Evolutionary conservation across 2,329 filamentous ascomycete genomes (phyloP), one percentile per base, ranked within the genome.

Genomic region (Amylocarpus encephaloides): DNA sequence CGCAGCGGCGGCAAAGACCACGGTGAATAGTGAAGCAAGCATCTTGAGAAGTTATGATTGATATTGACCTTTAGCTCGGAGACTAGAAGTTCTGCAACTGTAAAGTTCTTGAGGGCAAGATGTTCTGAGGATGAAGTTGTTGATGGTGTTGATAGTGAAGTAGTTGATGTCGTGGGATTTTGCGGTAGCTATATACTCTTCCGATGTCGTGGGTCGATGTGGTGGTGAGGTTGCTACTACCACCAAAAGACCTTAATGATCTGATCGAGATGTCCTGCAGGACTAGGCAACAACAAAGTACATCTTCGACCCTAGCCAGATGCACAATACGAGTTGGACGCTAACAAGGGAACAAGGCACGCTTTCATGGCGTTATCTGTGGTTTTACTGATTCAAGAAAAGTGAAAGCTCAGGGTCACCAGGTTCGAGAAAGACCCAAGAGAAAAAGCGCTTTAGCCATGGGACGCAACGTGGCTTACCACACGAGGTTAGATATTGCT

Each of bases 111-210:
- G 16, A 11, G 38, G 18, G 6, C 13, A 40, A 6, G 38, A 40
- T 40, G 38, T 16, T 40, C 15, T 39, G 36, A 47, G 11, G 22
- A 18, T 44, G 40, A 39, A 22, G 39, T 34, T 4, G 35, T 40
- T 41, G 51, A 42, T 47, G 46, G 12, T 39, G 19, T 30, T 45
- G 43, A 42, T 43, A 32, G 26, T 50, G 36, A 46, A 16, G 13
- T 41, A 44, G 38, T 43, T 43, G 36, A 38, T 13, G 11, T 29
- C 39, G 38, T 43, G 49, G 43, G 50, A 46, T 41, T 50, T 34
- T 43, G 30, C 41, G 33, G 41, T 48, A 45, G 35, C 50, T 58
- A 56, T 56, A 54, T 58, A 55, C 42, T 50, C 43, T 47, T 35
- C 34, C 30, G 6, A 32, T 43, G 34, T 38, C 44, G 40, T 35